Percentiles rank a stretch among this genome's conserved stretches.
phyloP scores from a whole-genome alignment of 1,284 basidiomycete genomes.

The Pseudozyma thailandica region DNA sequence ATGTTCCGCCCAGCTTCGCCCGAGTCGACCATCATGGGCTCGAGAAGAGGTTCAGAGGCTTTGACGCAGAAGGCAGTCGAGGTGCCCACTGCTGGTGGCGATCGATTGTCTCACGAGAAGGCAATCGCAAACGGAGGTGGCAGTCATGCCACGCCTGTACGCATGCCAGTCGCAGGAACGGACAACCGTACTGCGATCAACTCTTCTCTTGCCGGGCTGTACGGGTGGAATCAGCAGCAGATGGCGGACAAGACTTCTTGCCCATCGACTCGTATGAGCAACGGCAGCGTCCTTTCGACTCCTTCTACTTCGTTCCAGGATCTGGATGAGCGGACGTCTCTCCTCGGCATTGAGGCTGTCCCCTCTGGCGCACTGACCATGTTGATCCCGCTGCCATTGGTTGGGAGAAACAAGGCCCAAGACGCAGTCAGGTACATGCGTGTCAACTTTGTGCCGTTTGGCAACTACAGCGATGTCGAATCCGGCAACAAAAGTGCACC shows the following conservation, averaged over 20 bases:
- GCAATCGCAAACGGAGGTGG: neutral
- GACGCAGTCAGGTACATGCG: conserved; percentile 47
- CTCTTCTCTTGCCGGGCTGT: conserved; percentile 27
- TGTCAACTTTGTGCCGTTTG: conserved; percentile 53
- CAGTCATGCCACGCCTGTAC: neutral
- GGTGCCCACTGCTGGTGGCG: neutral
- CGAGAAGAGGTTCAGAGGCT: conserved; percentile 44
- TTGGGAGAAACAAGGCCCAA: conserved; percentile 14
- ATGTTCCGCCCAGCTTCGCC: conserved; percentile 38
- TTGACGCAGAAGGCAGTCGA: conserved; percentile 39
- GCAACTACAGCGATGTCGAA: conserved; percentile 14
- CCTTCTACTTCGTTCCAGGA: conserved; percentile 15
- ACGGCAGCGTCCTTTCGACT: conserved; percentile 1
- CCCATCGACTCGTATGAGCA: neutral
- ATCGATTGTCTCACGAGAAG: conserved; percentile 1
- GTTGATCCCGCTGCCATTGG: conserved; percentile 56
- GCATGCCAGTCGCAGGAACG: neutral
- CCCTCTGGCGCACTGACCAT: conserved; percentile 53
- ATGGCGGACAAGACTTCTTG: conserved; percentile 7
- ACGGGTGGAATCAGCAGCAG: conserved; percentile 34
- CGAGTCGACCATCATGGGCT: conserved; percentile 49
- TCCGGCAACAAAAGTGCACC: neutral
- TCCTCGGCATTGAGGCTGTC: conserved; percentile 50
- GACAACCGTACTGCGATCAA: conserved; percentile 22
- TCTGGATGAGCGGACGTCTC: conserved; percentile 28